Base-by-base conservation (phyloP, 306 rosid species). In the Vachellia collinsii region DNA sequence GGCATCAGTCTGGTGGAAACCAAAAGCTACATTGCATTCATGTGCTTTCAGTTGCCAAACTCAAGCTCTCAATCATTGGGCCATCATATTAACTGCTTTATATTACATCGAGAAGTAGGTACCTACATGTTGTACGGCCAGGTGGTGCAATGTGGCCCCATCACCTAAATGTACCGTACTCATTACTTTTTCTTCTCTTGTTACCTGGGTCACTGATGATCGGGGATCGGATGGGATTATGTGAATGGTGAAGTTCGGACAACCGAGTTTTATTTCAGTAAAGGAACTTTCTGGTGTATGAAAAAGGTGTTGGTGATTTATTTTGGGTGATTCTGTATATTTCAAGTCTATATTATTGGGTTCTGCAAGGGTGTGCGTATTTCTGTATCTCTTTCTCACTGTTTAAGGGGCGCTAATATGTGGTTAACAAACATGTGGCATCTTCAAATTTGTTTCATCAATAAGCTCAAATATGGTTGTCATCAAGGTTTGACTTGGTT, bases 1-100 rank as follows among this genome's bases (percentile, higher is more conserved):
- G 44, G 85, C 65, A 39, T 72, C 48, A 48, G 71, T 64, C 29
- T 72, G 62, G 22, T 61, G 43, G 43, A 36, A 63, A 63, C 11
- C 69, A 34, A 63, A 63, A 51, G 63, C 41, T 83, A 82, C 91
- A 87, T 83, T 72, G 71, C 66, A 79, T 81, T 87, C 90, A 84
- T 89, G 91, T 88, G 92, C 83, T 76, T 85, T 84, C 81, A 87
- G 79, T 77, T 84, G 81, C 13, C 44, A 34, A 11, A 77, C 66
- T 79, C 25, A 23, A 79, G 65, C 74, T 85, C 70, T 81, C 73
- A 81, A 78, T 86, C 80, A 76, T 83, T 81, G 22, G 70, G 37
- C 80, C 75, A 39, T 51, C 64, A 58, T 73, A 71, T 78, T 38
- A 78, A 80, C 84, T 63, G 62, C 79, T 77, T 50, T 42, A 42